These are phyloP conservation scores for Persicaria tinctoria DNA, from an alignment of 148 eudicot species.

Conservation along the genomic window DNA sequence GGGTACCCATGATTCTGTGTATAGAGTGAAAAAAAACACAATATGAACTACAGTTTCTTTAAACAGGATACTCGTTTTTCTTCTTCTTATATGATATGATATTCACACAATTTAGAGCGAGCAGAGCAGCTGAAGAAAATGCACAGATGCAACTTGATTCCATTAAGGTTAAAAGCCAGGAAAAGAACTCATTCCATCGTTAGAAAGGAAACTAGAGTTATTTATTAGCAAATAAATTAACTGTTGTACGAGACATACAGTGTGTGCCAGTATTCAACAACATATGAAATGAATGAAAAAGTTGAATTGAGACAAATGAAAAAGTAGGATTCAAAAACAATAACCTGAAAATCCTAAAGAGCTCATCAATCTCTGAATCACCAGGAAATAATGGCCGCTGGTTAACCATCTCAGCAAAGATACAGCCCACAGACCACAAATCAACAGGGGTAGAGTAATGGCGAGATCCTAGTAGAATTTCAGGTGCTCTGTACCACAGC, in stretches of 20 bases:
- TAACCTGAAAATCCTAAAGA: constrained; percentile 25
- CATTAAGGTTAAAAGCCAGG: background rate
- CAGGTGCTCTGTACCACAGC: constrained; percentile 97
- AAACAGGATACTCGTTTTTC: background rate
- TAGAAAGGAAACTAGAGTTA: background rate
- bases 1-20: constrained; percentile 77
- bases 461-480: constrained; percentile 88
- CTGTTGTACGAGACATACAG: background rate
- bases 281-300: background rate
- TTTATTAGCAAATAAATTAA: background rate
- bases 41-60: constrained; percentile 2
- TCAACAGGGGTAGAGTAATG: constrained; percentile 97
- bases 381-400: constrained; percentile 87
- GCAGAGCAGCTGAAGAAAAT: background rate
- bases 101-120: background rate
- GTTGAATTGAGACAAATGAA: background rate
- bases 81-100: background rate
- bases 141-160: background rate
- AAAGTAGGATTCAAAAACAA: background rate
- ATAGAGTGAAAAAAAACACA: background rate
- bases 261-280: background rate
- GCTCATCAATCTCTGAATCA: constrained; percentile 85
- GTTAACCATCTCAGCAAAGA: constrained; percentile 99
- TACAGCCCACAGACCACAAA: constrained; percentile 97
- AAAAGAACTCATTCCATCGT: background rate